phyloP scores from a whole-genome alignment of 192 early-diverging fungal genomes.

The Umbelopsis sp. region DNA sequence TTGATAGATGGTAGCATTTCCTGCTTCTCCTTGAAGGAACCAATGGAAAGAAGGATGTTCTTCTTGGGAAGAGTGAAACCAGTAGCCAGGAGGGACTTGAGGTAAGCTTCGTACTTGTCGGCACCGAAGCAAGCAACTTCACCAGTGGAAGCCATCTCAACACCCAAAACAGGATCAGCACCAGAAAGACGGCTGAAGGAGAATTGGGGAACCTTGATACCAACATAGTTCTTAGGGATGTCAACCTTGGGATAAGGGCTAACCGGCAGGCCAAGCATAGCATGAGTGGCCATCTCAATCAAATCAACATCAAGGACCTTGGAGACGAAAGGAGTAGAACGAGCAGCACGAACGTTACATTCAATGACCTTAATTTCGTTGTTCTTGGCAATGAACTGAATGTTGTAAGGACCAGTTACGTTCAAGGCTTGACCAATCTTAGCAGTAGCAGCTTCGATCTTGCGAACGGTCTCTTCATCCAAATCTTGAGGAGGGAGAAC shows the following conservation, averaged over 20 bases:
- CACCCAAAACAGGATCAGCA: conserved; percentile 96
- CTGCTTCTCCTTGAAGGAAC: conserved; percentile 97
- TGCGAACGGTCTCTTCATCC: conserved; percentile 90
- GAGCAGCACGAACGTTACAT: conserved; percentile 95
- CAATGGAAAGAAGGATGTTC: conserved; percentile 96
- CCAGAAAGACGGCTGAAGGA: conserved; percentile 93
- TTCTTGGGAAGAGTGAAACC: conserved; percentile 92
- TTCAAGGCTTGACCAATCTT: conserved; percentile 93
- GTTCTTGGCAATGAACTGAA: conserved; percentile 99
- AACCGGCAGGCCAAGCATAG: conserved; percentile 85
- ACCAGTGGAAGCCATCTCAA: conserved; percentile 99
- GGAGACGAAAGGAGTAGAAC: conserved; percentile 97
- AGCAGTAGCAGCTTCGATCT: conserved; percentile 89
- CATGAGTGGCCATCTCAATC: conserved; percentile 96
- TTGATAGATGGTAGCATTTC: conserved; percentile 93
- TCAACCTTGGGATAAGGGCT: conserved; percentile 77
- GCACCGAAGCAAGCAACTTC: conserved; percentile 98
- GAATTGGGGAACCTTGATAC: conserved; percentile 98
- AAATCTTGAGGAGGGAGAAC: conserved; percentile 94
- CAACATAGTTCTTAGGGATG: conserved; percentile 81
- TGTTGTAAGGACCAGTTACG: conserved; percentile 98
- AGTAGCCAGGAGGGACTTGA: conserved; percentile 93
- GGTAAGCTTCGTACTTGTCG: conserved; percentile 98
- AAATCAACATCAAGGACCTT: conserved; percentile 95
- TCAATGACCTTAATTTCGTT: conserved; percentile 99